Base-by-base conservation (phyloP, 2,329 filamentous ascomycete species). In the Celoporthe dispersa region DNA sequence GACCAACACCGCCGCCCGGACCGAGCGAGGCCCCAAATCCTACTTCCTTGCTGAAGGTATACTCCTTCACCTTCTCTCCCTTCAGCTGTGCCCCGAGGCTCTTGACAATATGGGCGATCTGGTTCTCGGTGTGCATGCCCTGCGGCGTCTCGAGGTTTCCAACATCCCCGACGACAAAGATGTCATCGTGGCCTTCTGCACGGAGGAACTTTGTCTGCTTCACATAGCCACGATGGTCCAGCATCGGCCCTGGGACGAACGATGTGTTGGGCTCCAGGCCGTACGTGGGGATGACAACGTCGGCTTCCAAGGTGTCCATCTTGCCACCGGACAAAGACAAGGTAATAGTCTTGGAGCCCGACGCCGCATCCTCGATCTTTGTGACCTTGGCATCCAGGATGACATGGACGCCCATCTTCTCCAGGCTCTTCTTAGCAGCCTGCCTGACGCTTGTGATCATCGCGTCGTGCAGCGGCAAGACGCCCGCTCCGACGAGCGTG, bases 221-320 rank as follows among this genome's bases (percentile, higher is more conserved):
- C 28, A 79, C 73, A 55, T 70, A 73, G 33, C 74, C 73, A 22
- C 66, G 63, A n/a, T 37, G 57, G 73, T 78, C 77, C 25, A 78
- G 73, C 74, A 78, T 66, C 12, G 62, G 19, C 6, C 64, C 16
- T 0, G 78, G 78, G 19, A 78, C 48, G 67, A 76, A 79, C 12
- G 69, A 65, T 71, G 81, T 83, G 77, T 88, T 88, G 69, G 82
- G 80, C 0, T 75, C 65, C 4, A 81, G 70, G 59, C 86, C 86
- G 48, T 80, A 83, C 0, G 84, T 81, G 0, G 85, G 84, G 19
- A 88, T 75, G 74, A 85, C 83, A 0, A 85, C 77, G 73, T 85
- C 82, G 0, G 82, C 76, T 19, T 75, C 76, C 65, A 87, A 75
- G 3, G 78, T 81, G 71, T 76, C 77, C 22, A 55, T 61, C 35